Conservation (phyloP, 73 alveolate genomes). For the Stentor coeruleus region DNA sequence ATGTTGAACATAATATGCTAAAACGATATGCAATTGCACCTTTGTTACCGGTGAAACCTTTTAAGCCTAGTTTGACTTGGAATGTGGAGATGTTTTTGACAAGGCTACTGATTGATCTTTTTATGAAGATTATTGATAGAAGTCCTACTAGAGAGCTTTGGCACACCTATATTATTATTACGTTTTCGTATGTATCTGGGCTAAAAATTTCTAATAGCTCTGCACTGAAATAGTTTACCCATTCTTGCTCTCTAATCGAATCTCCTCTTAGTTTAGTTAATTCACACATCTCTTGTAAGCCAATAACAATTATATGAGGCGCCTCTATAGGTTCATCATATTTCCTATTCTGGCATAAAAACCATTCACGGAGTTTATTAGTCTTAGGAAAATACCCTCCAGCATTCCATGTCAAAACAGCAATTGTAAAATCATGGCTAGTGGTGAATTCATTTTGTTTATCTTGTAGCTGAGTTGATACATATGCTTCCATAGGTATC, state of each 20-base stretch:
- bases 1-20: neutral
- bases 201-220: neutral
- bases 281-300: conserved; percentile 22
- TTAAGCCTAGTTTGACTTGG: conserved; percentile 16
- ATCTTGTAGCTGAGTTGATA: neutral
- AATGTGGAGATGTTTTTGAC: neutral
- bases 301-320: neutral
- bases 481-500: neutral
- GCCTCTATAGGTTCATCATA: neutral
- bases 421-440: neutral
- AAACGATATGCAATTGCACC: conserved; percentile 3
- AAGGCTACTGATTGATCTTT: neutral
- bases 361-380: neutral
- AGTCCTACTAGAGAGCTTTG: neutral
- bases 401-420: neutral
- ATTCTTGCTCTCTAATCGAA: neutral
- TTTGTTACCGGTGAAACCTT: conserved; percentile 22
- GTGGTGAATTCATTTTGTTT: neutral
- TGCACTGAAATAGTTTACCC: neutral
- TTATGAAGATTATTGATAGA: neutral
- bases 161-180: neutral
- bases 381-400: neutral
- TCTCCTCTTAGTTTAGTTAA: neutral
- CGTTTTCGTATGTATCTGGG: neutral
- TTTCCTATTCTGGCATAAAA: neutral